phyloP scores from a whole-genome alignment of 2,329 filamentous ascomycete species.

The Beauveria medogensis region DNA sequence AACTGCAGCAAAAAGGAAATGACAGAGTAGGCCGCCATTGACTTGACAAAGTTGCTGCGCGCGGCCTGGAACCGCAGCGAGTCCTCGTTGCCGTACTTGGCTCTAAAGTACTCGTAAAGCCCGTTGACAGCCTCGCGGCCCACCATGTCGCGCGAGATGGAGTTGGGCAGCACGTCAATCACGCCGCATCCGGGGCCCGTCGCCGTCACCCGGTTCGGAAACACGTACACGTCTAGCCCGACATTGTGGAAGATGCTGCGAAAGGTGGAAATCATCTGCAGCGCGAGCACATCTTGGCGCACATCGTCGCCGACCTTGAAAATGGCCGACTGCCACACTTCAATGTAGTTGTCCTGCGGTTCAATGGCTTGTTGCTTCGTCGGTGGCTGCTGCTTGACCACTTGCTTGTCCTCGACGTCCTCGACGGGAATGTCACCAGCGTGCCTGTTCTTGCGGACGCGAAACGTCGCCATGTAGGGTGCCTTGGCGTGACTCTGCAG shows the following conservation, averaged over 20 bases:
- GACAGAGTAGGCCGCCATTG: conserved; percentile 96
- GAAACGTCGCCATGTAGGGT: conserved; percentile 98
- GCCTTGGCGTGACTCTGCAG: conserved; percentile 97
- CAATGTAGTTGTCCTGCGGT: conserved; percentile 55
- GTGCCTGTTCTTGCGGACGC: conserved; percentile 73
- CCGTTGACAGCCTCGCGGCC: conserved; percentile 97
- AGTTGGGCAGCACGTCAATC: conserved; percentile 95
- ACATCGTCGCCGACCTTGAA: conserved; percentile 99
- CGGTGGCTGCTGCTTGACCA: conserved; percentile 2
- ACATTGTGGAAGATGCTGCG: conserved; percentile 93
- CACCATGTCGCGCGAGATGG: conserved; percentile 96
- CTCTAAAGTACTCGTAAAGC: conserved; percentile 95
- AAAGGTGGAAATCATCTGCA: conserved; percentile 98
- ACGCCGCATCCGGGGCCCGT: conserved; percentile 96
- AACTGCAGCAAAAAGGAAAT: conserved; percentile 96
- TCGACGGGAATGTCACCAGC: conserved; percentile 41
- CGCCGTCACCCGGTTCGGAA: conserved; percentile 92
- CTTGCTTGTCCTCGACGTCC: conserved; percentile 26
- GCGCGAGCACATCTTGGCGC: conserved; percentile 87
- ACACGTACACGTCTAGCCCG: conserved; percentile 93
- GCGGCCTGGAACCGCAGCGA: conserved; percentile 92
- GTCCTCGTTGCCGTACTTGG: conserved; percentile 95
- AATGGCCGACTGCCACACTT: conserved; percentile 98
- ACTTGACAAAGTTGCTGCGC: conserved; percentile 95
- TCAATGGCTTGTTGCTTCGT: conserved; percentile 1